Evolutionary conservation across 257 asterid species (phyloP), one percentile per base, ranked within the genome.

Genomic region (Galeopsis tetrahit): DNA sequence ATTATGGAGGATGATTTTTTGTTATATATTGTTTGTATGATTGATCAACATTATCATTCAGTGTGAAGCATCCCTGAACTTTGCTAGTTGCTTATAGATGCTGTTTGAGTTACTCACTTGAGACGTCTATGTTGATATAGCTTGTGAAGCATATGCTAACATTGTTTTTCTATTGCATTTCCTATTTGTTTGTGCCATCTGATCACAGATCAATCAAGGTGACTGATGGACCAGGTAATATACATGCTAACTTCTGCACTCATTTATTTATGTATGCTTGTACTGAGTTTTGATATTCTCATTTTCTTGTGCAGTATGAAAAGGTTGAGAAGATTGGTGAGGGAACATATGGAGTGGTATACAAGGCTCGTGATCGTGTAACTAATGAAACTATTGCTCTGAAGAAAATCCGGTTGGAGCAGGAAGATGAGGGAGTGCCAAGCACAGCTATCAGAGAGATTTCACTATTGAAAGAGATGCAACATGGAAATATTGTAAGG

Each of bases 351-450:
- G 98, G 98, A 62, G 98, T 94, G 81, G 98, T 94, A 14, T 94
- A 94, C 83, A 94, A 91, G 85, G 98, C 97, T 76, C 95, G 93
- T 74, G 96, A 91, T 77, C 93, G 88, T 46, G 63, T 61, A 58
- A 91, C 99, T 10, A 94, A 94, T 84, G 93, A 89, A 81, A 91
- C 97, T 55, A 89, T 94, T 68, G 97, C 98, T 52, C 78, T 94
- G 83, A 94, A 94, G 89, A 94, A 94, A 85, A 94, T 94, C 76
- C 88, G 98, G 38, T 85, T 94, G 78, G 97, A 94, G 88, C 96
- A 94, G 83, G 98, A 94, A 75, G 98, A 94, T 70, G 98, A 94
- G 74, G 98, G 98, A 51, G 98, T 94, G n/a, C 98, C 98, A 9
- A 94, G 97, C 81, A 94, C 97, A 3, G 97, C 98, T 73, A 94